phyloP scores from a whole-genome alignment of 2,329 filamentous ascomycete species.

The Talaromyces sp. region DNA sequence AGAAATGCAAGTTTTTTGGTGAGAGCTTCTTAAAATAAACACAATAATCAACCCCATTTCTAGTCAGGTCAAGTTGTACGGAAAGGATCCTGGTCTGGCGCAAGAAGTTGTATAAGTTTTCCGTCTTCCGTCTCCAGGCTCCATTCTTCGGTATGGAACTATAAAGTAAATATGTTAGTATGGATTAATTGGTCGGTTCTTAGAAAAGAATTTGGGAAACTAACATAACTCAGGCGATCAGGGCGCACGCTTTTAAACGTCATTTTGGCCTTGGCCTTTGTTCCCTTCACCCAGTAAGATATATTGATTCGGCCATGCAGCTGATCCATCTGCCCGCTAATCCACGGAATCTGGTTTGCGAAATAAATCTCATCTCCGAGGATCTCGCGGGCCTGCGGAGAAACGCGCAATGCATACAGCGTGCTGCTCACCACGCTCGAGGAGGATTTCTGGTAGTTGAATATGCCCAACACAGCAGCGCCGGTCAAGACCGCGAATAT shows the following conservation, averaged over 20 bases:
- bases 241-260: slow-evolving; percentile 73
- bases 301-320: slow-evolving; percentile 88
- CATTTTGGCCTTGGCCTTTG: slow-evolving; percentile 66
- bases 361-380: slow-evolving; percentile 89
- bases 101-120: slow-evolving; percentile 69
- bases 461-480: slow-evolving; percentile 75
- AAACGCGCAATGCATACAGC: slow-evolving; percentile 86
- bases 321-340: slow-evolving; percentile 85
- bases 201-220: slow-evolving; percentile 23
- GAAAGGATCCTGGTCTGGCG: slow-evolving; percentile 69
- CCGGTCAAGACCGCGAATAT: slow-evolving; percentile 72
- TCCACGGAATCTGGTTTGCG: slow-evolving; percentile 73
- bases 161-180: slow-evolving; percentile 3
- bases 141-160: slow-evolving; percentile 90
- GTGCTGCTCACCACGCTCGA: slow-evolving; percentile 81
- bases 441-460: slow-evolving; percentile 98
- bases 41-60: neutral
- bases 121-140: slow-evolving; percentile 67
- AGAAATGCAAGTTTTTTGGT: slow-evolving; percentile 17
- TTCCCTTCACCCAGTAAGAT: slow-evolving; percentile 79
- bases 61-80: neutral
- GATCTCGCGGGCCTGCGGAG: slow-evolving; percentile 64
- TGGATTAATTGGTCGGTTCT: neutral
- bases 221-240: slow-evolving; percentile 56
- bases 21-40: neutral